Percentiles rank a stretch among this genome's conserved stretches.
These are phyloP conservation scores for Tuber microsphaerosporum DNA, from an alignment of 495 filamentous ascomycete species.

Conservation along the genomic window DNA sequence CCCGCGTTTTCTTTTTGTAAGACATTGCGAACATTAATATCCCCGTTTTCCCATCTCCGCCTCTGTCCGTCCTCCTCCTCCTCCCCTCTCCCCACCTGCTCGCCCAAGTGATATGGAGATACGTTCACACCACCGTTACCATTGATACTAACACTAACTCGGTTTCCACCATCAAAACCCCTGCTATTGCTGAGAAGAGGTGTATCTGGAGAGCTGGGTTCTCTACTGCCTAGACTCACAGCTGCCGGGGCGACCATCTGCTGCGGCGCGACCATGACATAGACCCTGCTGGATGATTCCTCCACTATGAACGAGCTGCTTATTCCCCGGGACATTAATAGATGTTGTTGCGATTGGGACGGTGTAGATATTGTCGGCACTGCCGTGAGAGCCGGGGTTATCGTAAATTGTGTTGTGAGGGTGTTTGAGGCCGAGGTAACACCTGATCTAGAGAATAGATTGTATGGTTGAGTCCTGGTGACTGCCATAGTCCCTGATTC, in stretches of 20 bases:
- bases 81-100: slow-evolving; percentile 11
- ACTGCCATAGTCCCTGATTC: slow-evolving; percentile 18
- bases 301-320: slow-evolving; percentile 27
- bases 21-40: neutral
- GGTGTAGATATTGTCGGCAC: slow-evolving; percentile 16
- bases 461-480: slow-evolving; percentile 2
- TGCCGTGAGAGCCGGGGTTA: slow-evolving; percentile 10
- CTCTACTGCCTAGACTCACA: slow-evolving; percentile 17
- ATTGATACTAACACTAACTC: slow-evolving; percentile 18
- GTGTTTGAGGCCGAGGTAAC: slow-evolving; percentile 3
- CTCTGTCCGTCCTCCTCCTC: slow-evolving; percentile 6
- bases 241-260: slow-evolving; percentile 19
- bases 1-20: neutral
- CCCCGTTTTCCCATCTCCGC: neutral
- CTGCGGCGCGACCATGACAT: slow-evolving; percentile 28
- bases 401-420: slow-evolving; percentile 10
- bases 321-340: slow-evolving; percentile 6
- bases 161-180: slow-evolving; percentile 13
- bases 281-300: slow-evolving; percentile 29
- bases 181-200: slow-evolving; percentile 18
- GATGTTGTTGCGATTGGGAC: slow-evolving; percentile 24
- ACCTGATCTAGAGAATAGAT: neutral
- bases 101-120: slow-evolving; percentile 9
- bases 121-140: slow-evolving; percentile 9
- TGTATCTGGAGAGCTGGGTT: slow-evolving; percentile 18